phyloP scores from a whole-genome alignment of 2,329 filamentous ascomycete genomes.

The Lasiodiplodia sp. region DNA sequence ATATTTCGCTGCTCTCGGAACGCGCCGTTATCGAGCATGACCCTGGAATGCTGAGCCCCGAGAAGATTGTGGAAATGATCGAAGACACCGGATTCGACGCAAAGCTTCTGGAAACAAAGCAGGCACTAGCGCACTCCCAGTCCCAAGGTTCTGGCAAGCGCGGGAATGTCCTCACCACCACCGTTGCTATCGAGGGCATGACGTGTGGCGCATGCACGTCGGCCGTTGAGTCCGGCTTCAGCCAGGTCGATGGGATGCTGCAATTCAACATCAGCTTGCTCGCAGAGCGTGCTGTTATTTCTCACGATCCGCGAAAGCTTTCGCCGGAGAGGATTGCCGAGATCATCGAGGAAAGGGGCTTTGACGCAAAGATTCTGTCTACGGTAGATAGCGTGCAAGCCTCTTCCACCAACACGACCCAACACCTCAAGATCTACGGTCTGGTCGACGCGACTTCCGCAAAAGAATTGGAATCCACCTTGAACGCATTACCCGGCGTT shows the following conservation, averaged over 20 bases:
- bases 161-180: slow-evolving; percentile 70
- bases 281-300: slow-evolving; percentile 87
- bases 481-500: slow-evolving; percentile 74
- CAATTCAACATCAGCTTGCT: slow-evolving; percentile 96
- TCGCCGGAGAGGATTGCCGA: slow-evolving; percentile 77
- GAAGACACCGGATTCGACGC: slow-evolving; percentile 81
- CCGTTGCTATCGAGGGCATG: slow-evolving; percentile 92
- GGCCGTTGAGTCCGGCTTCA: slow-evolving; percentile 84
- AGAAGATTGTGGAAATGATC: slow-evolving; percentile 64
- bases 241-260: slow-evolving; percentile 75
- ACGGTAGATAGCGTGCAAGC: slow-evolving; percentile 67
- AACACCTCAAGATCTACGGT: slow-evolving; percentile 87
- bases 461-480: slow-evolving; percentile 70
- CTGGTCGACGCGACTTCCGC: slow-evolving; percentile 75
- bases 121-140: slow-evolving; percentile 42
- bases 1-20: slow-evolving; percentile 83
- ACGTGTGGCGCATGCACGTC: slow-evolving; percentile 97
- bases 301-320: slow-evolving; percentile 78
- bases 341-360: slow-evolving; percentile 88
- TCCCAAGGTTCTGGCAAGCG: slow-evolving; percentile 49
- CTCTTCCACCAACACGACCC: slow-evolving; percentile 63
- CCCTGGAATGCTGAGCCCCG: slow-evolving; percentile 58
- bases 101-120: slow-evolving; percentile 74
- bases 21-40: slow-evolving; percentile 87
- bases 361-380: slow-evolving; percentile 83